These are phyloP conservation scores for Begonia loranthoides DNA, from an alignment of 306 rosid species.

Conservation along the genomic window DNA sequence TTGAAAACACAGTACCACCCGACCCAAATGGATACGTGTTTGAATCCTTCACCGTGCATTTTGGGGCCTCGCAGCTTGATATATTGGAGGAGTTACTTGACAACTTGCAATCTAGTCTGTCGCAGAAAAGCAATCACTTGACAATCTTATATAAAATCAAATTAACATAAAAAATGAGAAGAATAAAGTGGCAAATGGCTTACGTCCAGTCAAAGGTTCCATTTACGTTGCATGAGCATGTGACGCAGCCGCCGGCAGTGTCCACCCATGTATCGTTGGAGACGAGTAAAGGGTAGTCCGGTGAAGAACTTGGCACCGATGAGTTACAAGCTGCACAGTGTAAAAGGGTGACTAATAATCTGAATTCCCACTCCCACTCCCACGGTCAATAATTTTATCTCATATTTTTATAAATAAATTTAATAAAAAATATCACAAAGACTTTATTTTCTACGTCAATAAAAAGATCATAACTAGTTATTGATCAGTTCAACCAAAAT, in stretches of 20 bases:
- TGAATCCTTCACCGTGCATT: conserved; percentile 21
- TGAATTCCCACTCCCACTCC: too few species aligned
- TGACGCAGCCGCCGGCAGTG: conserved; percentile 59
- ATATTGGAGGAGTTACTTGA: conserved; percentile 28
- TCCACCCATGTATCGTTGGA: conserved; percentile 30
- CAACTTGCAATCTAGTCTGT: conserved; percentile 52
- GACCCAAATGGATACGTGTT: too few species aligned
- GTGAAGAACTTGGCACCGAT: conserved; percentile 19
- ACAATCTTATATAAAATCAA: too few species aligned
- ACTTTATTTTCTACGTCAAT: too few species aligned
- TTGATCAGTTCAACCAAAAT: too few species aligned
- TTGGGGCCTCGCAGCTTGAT: conserved; percentile 35
- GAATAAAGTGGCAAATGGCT: conserved; percentile 7
- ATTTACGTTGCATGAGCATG: conserved; percentile 50
- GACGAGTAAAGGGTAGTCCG: conserved; percentile 47
- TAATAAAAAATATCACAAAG: too few species aligned
- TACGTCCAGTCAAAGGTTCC: conserved; percentile 27
- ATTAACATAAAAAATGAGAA: neutral
- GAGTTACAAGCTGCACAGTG: conserved; percentile 51
- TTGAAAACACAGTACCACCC: too few species aligned
- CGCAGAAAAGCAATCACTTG: neutral
- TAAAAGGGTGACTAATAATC: too few species aligned
- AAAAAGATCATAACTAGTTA: too few species aligned
- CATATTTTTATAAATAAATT: too few species aligned
- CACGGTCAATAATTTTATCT: too few species aligned